Evolutionary conservation across 208 protist species (phyloP).

Genomic region (Acanthamoeba sp.): DNA sequence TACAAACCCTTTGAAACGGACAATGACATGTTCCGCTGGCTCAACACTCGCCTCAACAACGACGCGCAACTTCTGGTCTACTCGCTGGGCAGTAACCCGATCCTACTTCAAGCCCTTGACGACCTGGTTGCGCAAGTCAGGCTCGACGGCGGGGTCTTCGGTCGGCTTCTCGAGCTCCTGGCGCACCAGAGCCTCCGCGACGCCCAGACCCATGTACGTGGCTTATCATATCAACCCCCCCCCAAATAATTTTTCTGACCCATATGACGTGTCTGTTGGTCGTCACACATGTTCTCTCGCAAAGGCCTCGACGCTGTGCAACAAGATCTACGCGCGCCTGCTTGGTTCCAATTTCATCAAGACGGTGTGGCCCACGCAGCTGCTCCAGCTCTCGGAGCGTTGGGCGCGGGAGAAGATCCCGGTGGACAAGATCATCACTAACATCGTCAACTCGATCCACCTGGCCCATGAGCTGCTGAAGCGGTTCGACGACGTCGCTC

Average conservation of each 20-base stretch:
- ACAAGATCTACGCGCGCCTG: neutral
- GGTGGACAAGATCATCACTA: neutral
- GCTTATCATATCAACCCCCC: too few relatives aligned
- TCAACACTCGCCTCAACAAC: neutral
- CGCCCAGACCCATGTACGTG: neutral
- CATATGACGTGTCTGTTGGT: neutral
- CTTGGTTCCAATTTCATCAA: neutral
- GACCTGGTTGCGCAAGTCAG: neutral
- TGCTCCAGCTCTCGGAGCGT: neutral
- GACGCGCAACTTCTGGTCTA: neutral
- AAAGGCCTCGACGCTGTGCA: neutral
- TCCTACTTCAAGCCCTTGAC: neutral
- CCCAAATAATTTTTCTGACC: too few relatives aligned
- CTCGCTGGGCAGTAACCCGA: neutral
- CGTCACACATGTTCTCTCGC: neutral
- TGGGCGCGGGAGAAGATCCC: neutral
- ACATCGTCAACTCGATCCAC: constrained; percentile 24
- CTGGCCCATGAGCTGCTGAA: neutral
- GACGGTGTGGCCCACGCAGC: neutral
- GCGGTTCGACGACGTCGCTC: neutral
- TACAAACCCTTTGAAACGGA: neutral
- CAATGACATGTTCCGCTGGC: neutral
- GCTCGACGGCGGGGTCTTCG: neutral
- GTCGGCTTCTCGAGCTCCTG: constrained; percentile 8
- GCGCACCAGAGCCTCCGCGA: neutral